Conservation (phyloP, 2,329 filamentous ascomycete genomes). For the Colletotrichum sp. region DNA sequence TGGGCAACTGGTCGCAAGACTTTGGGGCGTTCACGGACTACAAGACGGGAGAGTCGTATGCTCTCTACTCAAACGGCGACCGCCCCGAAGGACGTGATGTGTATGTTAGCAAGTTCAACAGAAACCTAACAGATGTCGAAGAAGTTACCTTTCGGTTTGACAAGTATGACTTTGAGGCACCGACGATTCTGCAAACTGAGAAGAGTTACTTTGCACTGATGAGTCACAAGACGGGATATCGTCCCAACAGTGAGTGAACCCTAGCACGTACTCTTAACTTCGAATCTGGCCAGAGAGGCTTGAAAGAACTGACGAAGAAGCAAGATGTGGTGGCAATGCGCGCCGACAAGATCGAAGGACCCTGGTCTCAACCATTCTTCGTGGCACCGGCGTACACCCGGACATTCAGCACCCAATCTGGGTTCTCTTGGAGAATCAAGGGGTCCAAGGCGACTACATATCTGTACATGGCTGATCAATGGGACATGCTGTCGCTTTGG, state of each 20-base stretch:
- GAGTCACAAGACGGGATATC: constrained; percentile 68
- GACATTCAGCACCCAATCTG: constrained; percentile 57
- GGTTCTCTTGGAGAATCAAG: constrained; percentile 52
- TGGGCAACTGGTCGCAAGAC: constrained; percentile 69
- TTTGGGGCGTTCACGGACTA: constrained; percentile 67
- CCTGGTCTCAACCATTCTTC: constrained; percentile 59
- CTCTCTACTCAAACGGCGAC: constrained; percentile 66
- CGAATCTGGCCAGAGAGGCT: neutral
- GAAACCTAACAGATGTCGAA: constrained; percentile 54
- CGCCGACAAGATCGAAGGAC: constrained; percentile 51
- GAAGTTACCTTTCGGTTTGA: constrained; percentile 59
- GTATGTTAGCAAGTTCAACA: constrained; percentile 60
- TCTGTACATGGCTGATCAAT: constrained; percentile 54
- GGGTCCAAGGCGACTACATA: constrained; percentile 54
- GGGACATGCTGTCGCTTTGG: constrained; percentile 58
- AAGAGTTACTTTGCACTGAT: constrained; percentile 65
- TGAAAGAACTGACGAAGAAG: neutral
- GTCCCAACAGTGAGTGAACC: constrained; percentile 53
- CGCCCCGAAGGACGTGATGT: constrained; percentile 59
- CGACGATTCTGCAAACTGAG: constrained; percentile 65
- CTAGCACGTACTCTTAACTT: neutral
- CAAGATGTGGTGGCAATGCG: constrained; percentile 59
- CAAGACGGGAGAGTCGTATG: constrained; percentile 60
- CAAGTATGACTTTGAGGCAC: constrained; percentile 66
- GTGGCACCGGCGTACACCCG: constrained; percentile 54